phyloP scores from a whole-genome alignment of 129 eudicot genomes.

The Tagetes patula region DNA sequence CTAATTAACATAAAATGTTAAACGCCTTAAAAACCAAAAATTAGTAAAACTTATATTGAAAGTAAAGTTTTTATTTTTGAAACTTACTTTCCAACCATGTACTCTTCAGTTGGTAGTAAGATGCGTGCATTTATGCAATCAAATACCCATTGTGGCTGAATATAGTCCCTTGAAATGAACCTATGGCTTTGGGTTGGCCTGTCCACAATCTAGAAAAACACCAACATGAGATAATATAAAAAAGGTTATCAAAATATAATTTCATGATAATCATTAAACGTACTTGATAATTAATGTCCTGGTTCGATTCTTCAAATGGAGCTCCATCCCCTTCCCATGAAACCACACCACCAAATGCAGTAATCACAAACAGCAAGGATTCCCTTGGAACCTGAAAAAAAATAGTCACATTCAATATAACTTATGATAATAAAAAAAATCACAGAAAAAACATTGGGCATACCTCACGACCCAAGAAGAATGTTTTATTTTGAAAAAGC shows the following conservation, averaged over 20 bases:
- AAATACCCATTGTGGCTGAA: slow-evolving; percentile 89
- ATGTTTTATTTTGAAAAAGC: slow-evolving; percentile 54
- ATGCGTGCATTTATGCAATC: slow-evolving; percentile 85
- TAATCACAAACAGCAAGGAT: slow-evolving; percentile 74
- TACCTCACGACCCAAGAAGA: slow-evolving; percentile 88
- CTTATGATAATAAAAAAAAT: too few species aligned
- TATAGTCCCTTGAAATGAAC: slow-evolving; percentile 72
- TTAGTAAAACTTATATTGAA: not conserved
- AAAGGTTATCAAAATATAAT: not conserved
- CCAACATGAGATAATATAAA: not conserved
- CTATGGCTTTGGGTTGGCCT: slow-evolving; percentile 72
- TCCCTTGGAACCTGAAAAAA: slow-evolving; percentile 73
- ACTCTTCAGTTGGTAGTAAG: slow-evolving; percentile 69
- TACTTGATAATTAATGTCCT: slow-evolving; percentile 74
- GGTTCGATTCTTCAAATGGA: slow-evolving; percentile 70
- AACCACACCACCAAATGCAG: slow-evolving; percentile 83
- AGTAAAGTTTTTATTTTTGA: not conserved
- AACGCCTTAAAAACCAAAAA: not conserved
- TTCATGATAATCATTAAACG: not conserved
- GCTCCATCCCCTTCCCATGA: slow-evolving; percentile 95
- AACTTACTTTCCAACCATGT: slow-evolving; percentile 76
- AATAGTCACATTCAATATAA: not conserved
- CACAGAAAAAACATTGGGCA: not conserved
- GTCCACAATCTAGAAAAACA: slow-evolving; percentile 74
- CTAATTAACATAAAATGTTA: slow-evolving; percentile 26